Base-by-base conservation (phyloP, 805 yeast species). In the Jamesozyma rosinii region DNA sequence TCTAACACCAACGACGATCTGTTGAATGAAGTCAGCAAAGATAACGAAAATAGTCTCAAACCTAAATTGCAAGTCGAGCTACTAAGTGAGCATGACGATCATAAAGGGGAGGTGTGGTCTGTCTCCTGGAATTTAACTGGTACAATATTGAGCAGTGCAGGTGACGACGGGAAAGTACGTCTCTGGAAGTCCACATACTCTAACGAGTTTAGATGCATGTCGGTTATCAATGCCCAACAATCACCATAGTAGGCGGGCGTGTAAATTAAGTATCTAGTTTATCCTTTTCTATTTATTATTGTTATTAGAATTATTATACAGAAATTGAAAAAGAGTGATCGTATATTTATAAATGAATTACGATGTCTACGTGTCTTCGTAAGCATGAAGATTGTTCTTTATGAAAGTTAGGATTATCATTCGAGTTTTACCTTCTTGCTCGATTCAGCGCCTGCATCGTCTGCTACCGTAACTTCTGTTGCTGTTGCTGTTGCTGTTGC, bases 101-200 rank as follows among this genome's bases (percentile, higher is more conserved):
- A 86, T 58, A 74, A 77, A 47, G 81, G 83, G 43, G 95, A 92
- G 63, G 96, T 92, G 1, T 92, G 99, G 98, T 75, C 89, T 33
- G 97, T 92, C 1, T 75, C 84, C 22, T 92, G 98, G 97, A 92
- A 92, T 60, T 63, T 81, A 37, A 86, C 97, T 0, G 97, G 97
- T 4, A 86, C 97, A 0, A 80, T 92, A 4, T 66, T 92, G 48
- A 83, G 95, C 51, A 81, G 92, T 38, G 87, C 97, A 5, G 97
- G 98, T 17, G 97, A 89, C 58, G 97, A 92, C 59, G 97, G 97
- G 3, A 79, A 81, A 49, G 81, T 90, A 5, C 70, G 96, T 53
- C 71, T 92, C 50, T 92, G 97, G 95, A 92, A 90, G 64, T 75
- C 95, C 20, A 78, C 85, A 30, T 86, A 83, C 59, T 75, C 82